These are phyloP conservation scores for Cicer yamashitae DNA, from an alignment of 306 rosid species.

Conservation along the genomic window DNA sequence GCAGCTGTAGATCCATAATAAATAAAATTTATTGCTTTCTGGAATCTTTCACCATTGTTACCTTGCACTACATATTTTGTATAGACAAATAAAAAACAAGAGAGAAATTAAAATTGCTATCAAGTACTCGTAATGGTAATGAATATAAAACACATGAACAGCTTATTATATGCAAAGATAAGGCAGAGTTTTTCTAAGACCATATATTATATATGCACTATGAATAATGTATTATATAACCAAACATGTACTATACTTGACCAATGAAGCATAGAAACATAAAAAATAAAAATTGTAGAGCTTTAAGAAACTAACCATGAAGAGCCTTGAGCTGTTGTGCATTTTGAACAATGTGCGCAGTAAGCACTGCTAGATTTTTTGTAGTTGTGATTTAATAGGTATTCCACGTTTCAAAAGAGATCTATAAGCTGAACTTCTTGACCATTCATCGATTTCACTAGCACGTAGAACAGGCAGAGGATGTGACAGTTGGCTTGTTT, in stretches of 20 bases:
- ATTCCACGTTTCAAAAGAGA: constrained; percentile 68
- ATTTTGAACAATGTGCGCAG: constrained; percentile 37
- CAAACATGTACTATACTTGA: constrained; percentile 6
- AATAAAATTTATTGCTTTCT: constrained; percentile 16
- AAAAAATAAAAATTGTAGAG: constrained; percentile 6
- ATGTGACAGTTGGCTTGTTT: constrained; percentile 93
- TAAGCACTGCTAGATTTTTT: constrained; percentile 45
- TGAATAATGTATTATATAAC: not conserved
- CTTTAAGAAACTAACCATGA: constrained; percentile 41
- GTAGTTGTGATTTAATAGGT: constrained; percentile 46
- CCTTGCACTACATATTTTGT: constrained; percentile 26
- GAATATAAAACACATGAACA: constrained; percentile 28
- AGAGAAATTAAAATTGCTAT: constrained; percentile 19
- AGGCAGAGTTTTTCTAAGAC: constrained; percentile 26
- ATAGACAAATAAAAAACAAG: constrained; percentile 1
- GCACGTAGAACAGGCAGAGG: constrained; percentile 95
- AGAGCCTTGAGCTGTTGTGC: constrained; percentile 35
- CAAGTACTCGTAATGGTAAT: constrained; percentile 15
- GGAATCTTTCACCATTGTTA: constrained; percentile 23
- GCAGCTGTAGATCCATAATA: constrained; percentile 37
- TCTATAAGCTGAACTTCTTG: constrained; percentile 70
- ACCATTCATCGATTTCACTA: constrained; percentile 96
- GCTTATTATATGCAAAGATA: constrained; percentile 13
- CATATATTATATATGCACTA: not conserved
- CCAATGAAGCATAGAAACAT: constrained; percentile 36